Evolutionary conservation across 768 basidiomycete species (phyloP), one percentile per base, ranked within the genome.

Genomic region (Suillus bovinus): DNA sequence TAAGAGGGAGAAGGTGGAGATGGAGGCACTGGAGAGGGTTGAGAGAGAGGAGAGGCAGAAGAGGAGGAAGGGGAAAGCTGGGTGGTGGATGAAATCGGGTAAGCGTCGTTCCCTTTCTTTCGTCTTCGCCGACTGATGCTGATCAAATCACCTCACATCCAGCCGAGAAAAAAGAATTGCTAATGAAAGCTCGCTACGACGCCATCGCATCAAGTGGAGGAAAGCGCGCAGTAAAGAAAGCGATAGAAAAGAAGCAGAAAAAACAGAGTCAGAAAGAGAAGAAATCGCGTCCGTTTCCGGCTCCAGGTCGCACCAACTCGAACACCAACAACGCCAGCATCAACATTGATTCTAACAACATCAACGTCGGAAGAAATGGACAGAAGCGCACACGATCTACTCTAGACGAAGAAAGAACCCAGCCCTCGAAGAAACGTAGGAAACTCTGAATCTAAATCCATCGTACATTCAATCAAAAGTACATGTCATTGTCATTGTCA

Each of bases 251-350:
- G 82, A 94, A 87, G 74, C 87, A 91, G 75, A 92, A 86, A 74
- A 96, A 95, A 80, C 78, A 89, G 22, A 82, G 83, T 57, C 92
- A 94, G 74, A 94, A 91, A 74, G 95, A 96, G 80, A 96, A 96
- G 77, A 90, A 85, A 69, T 87, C 83, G 61, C 79, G 93, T 59
- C 95, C 95, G 14, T 89, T 87, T 71, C 70, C 79, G 3, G 49
- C 49, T 29, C 49, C 49, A 29, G 49, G 27, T 50, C 49, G 29
- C n/a, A 6, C n/a, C 42, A n/a, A 10, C 10, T 44, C 42, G 22
- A 47, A 24, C 27, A 4, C 47, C 27, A 17, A 49, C 9, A 27
- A 27, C 49, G 27, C 49, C 47, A 49, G 27, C 8, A 9, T 17
- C 24, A 49, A 9, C 6, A 27, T 27, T 5, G 14, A 7, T 47